Percentiles rank a stretch among this genome's conserved stretches.
phyloP scores from a whole-genome alignment of 2,329 filamentous ascomycete genomes.

The Beauveria medogensis region DNA sequence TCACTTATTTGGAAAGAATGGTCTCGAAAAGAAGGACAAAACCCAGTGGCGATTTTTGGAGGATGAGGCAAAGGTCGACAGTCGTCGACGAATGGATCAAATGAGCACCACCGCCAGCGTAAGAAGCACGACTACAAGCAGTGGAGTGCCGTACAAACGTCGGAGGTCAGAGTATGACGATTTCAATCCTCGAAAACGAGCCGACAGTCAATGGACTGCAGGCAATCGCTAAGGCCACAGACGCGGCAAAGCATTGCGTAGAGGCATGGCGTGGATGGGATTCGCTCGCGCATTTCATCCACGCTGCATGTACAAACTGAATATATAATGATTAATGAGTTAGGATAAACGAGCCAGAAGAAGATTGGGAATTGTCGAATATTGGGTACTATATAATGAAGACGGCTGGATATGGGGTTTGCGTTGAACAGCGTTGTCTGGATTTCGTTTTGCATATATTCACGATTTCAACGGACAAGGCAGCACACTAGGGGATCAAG shows the following conservation, averaged over 20 bases:
- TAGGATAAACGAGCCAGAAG: background rate
- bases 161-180: background rate
- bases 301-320: background rate
- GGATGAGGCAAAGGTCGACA: constrained; percentile 3
- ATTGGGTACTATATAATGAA: background rate
- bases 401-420: background rate
- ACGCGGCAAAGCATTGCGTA: background rate
- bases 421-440: background rate
- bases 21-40: constrained; percentile 34
- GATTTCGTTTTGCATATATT: background rate
- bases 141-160: background rate
- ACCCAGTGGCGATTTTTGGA: constrained; percentile 45
- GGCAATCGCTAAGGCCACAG: background rate
- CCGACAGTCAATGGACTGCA: background rate
- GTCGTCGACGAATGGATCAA: background rate
- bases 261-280: no score
- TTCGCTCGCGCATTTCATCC: background rate
- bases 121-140: background rate
- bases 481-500: background rate
- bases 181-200: constrained; percentile 1
- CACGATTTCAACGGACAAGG: background rate
- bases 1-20: constrained; percentile 52
- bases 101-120: background rate
- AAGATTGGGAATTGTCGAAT: background rate
- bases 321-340: background rate